A percentile compares a stretch with the other conserved stretches of the same genome.
Evolutionary conservation across 495 filamentous ascomycete species (phyloP).

Genomic region (Penicillium daleae): DNA sequence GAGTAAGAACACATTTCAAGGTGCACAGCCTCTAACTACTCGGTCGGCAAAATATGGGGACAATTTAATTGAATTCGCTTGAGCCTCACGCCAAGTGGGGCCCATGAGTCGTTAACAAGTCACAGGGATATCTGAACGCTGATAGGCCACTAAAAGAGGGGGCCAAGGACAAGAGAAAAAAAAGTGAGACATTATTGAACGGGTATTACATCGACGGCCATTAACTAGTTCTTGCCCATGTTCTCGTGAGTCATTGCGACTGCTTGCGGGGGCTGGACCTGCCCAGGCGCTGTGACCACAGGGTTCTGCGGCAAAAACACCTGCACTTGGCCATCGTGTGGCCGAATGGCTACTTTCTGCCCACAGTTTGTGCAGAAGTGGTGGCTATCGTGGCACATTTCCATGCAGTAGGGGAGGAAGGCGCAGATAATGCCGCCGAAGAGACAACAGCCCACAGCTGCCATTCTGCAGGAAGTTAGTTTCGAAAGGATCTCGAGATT

Average conservation of each 20-base stretch:
- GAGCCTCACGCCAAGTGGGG: not conserved
- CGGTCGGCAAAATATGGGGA: not conserved
- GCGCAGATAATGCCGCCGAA: constrained; percentile 23
- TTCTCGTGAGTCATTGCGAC: constrained; percentile 9
- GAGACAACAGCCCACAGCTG: constrained; percentile 23
- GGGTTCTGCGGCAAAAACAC: constrained; percentile 13
- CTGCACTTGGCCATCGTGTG: constrained; percentile 17
- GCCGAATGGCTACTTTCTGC: constrained; percentile 9
- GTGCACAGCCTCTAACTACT: not conserved
- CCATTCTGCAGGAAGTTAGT: constrained; percentile 17
- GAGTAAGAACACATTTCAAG: too few species aligned
- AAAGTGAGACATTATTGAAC: not conserved
- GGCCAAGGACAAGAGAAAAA: not conserved
- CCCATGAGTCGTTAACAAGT: not conserved
- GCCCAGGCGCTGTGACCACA: constrained; percentile 10
- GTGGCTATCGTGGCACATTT: constrained; percentile 26
- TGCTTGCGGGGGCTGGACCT: constrained; percentile 13
- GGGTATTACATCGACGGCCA: not conserved
- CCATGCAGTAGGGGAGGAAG: constrained; percentile 22
- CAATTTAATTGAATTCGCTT: not conserved
- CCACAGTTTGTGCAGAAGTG: constrained; percentile 25
- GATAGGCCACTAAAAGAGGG: not conserved
- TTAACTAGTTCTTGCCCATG: not conserved
- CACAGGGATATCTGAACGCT: not conserved
- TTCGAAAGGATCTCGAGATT: not conserved